These are phyloP conservation scores for Rutstroemia sp. DNA, from an alignment of 2,329 filamentous ascomycete genomes.

Conservation along the genomic window DNA sequence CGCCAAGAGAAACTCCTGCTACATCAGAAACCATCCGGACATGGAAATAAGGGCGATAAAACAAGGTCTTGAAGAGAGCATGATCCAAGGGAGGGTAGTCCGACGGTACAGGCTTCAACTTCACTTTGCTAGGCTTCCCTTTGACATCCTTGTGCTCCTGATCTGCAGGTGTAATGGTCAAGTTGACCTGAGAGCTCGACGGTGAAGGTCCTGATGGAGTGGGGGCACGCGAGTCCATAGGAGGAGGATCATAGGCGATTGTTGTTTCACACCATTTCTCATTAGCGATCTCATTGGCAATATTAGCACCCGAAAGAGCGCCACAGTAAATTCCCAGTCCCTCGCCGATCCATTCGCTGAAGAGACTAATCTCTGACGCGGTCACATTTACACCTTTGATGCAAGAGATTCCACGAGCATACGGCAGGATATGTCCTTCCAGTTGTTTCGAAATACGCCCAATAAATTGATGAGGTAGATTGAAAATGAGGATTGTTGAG, in stretches of 20 bases:
- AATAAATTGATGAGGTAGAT: conserved; percentile 95
- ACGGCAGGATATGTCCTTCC: conserved; percentile 83
- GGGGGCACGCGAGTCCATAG: conserved; percentile 74
- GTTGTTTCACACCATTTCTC: conserved; percentile 98
- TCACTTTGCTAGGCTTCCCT: conserved; percentile 59
- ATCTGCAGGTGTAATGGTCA: conserved; percentile 38
- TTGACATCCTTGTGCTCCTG: conserved; percentile 62
- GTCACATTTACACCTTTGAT: conserved; percentile 97
- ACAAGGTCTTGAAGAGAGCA: conserved; percentile 72
- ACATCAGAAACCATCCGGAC: conserved; percentile 91
- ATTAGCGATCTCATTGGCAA: conserved; percentile 86
- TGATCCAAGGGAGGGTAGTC: conserved; percentile 87
- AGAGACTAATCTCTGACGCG: conserved; percentile 77
- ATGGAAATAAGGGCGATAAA: conserved; percentile 96
- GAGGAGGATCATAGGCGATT: conserved; percentile 88
- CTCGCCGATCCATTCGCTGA: conserved; percentile 90
- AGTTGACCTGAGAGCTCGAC: conserved; percentile 39
- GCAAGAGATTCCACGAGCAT: conserved; percentile 88
- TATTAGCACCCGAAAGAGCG: conserved; percentile 91
- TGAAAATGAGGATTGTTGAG: conserved; percentile 89
- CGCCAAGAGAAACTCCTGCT: conserved; percentile 90
- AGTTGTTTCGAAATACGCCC: conserved; percentile 76
- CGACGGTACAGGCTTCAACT: conserved; percentile 66
- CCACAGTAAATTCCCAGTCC: conserved; percentile 93
- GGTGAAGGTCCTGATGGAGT: conserved; percentile 49